Conservation (phyloP, 306 rosid species). For the Cicer bijugum region DNA sequence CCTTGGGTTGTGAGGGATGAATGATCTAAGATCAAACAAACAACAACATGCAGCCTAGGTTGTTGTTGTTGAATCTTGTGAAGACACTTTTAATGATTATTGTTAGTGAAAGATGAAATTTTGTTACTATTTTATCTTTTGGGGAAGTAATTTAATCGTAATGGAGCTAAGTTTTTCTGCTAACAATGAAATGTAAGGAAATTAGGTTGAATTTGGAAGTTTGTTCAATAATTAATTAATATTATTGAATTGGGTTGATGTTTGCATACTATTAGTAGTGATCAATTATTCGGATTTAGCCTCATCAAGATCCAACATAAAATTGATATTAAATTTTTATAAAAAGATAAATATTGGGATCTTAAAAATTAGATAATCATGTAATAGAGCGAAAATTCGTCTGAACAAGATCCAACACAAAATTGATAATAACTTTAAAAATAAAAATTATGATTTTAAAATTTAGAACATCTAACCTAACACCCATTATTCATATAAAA, state of each 20-base stretch:
- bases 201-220: slow-evolving; percentile 36
- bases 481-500: not conserved
- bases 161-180: slow-evolving; percentile 2
- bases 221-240: not conserved
- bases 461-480: too few species aligned
- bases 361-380: too few species aligned
- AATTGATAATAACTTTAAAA: too few species aligned
- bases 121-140: slow-evolving; percentile 27
- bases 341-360: too few species aligned
- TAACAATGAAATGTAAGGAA: slow-evolving; percentile 21
- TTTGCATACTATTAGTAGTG: not conserved
- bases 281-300: not conserved
- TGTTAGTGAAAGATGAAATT: slow-evolving; percentile 23
- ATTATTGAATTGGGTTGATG: slow-evolving; percentile 10
- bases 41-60: slow-evolving; percentile 13
- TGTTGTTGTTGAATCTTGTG: slow-evolving; percentile 27
- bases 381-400: too few species aligned
- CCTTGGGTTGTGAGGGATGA: slow-evolving; percentile 34
- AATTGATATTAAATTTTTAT: too few species aligned
- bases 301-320: too few species aligned
- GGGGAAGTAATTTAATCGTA: not conserved
- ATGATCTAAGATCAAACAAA: slow-evolving; percentile 1
- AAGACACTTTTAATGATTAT: not conserved
- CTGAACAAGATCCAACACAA: too few species aligned
- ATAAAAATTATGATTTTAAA: too few species aligned